Evolutionary conservation across 805 yeast genomes (phyloP), one percentile per base, ranked within the genome.

Genomic region (Vanderwaltozyma polyspora): DNA sequence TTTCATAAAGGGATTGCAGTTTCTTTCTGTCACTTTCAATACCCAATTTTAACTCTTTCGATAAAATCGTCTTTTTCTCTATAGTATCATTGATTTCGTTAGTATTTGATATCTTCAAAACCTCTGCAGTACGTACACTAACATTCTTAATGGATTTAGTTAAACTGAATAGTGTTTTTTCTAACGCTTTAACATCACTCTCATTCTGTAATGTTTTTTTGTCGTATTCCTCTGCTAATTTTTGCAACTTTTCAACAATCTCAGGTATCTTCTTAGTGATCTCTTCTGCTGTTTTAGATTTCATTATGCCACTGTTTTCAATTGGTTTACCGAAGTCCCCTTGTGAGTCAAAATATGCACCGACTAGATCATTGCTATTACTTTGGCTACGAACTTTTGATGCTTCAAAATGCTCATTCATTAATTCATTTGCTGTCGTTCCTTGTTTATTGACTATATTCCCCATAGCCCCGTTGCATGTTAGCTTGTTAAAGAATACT

Each of bases 101-200:
- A 15, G 65, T 67, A 52, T 85, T 94, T 45, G 72, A 80, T 40
- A 76, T 74, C 48, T 80, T 76, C 12, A 74, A 45, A 48, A 72
- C 50, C 16, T 57, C 60, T 16, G 50, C 37, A 7, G 62, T 50
- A 25, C 49, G 47, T 3, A 37, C 19, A 27, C 49, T 38, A 2
- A 49, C 44, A 13, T 43, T 38, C n/a, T 42, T 34, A 19, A 49
- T 46, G 4, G 51, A 48, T 19, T 42, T 45, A 1, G 38, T 30
- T 36, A 51, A 45, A 25, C 46, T 44, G n/a, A 37, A 40, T 13
- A 51, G 21, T 0, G 52, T 53, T 29, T 43, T 49, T 19, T 47
- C 49, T 31, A 55, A 19, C 15, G 36, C 38, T 53, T 65, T 40
- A 58, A 66, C 24, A 53, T 66, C 60, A 44, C 63, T 47, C 48